Evolutionary conservation across 108 stramenopile species (phyloP).

Genomic region (Cylindrotheca fusiformis): DNA sequence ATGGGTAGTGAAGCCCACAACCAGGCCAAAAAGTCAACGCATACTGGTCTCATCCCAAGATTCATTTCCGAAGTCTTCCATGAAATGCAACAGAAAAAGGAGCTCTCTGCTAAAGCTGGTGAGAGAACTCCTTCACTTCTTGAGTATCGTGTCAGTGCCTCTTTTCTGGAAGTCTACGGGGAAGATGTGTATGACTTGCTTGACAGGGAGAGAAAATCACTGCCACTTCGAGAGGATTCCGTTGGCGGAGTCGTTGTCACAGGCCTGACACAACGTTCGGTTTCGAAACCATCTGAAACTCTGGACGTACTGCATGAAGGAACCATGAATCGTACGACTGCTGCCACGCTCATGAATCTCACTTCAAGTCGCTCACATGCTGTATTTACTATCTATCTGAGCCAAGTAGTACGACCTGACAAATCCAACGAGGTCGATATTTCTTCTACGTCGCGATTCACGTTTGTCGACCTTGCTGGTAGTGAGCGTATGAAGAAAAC

Average conservation of each 20-base stretch:
- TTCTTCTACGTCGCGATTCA: conserved; percentile 68
- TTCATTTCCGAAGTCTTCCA: conserved; percentile 89
- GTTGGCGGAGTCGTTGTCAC: conserved; percentile 61
- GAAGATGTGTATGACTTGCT: conserved; percentile 92
- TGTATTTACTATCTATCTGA: conserved; percentile 69
- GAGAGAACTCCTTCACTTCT: conserved; percentile 28
- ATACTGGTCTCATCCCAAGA: conserved; percentile 83
- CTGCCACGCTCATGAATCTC: conserved; percentile 91
- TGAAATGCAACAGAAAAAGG: conserved; percentile 39
- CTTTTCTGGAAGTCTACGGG: conserved; percentile 94
- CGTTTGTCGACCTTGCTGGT: conserved; percentile 89
- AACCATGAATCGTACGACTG: conserved; percentile 88
- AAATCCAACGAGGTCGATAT: conserved; percentile 58
- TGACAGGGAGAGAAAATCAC: conserved; percentile 51
- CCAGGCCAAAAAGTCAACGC: conserved; percentile 37
- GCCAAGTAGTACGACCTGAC: conserved; percentile 38
- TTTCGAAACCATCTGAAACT: conserved; percentile 50
- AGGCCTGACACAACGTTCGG: conserved; percentile 50
- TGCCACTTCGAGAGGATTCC: conserved; percentile 81
- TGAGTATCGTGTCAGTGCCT: conserved; percentile 59
- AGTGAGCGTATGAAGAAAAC: conserved; percentile 96
- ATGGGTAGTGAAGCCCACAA: conserved; percentile 85
- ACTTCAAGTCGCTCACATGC: conserved; percentile 82
- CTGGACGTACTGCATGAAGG: conserved; percentile 81
- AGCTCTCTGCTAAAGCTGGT: conserved; percentile 21